Conservation (phyloP, 352 stramenopile species). For the Phytophthora macrochlamydospora region DNA sequence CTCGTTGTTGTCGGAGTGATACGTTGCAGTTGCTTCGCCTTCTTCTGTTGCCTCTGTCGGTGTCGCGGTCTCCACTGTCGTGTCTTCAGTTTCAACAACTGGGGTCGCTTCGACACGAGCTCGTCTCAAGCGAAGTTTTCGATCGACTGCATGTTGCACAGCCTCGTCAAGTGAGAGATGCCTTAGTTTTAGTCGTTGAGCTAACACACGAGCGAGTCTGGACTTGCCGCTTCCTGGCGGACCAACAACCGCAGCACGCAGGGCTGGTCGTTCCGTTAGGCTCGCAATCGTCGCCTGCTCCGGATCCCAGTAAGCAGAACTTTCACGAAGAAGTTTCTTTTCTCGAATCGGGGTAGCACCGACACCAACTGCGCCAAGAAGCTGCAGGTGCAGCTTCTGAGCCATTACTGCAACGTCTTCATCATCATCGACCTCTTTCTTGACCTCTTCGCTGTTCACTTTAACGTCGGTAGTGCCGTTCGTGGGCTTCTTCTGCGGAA, state of each 20-base stretch:
- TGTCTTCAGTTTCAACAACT: slow-evolving; percentile 12
- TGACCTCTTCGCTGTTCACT: background rate
- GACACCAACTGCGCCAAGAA: slow-evolving; percentile 24
- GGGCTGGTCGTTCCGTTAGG: slow-evolving; percentile 48
- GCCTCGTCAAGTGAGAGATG: slow-evolving; percentile 51
- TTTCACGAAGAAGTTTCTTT: slow-evolving; percentile 24
- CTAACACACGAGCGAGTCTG: slow-evolving; percentile 50
- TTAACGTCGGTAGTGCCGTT: slow-evolving; percentile 6
- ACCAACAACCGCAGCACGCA: slow-evolving; percentile 60
- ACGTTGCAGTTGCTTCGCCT: slow-evolving; percentile 6
- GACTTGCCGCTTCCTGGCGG: slow-evolving; percentile 64
- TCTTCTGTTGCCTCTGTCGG: slow-evolving; percentile 9
- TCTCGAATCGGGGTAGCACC: slow-evolving; percentile 26
- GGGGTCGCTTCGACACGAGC: background rate
- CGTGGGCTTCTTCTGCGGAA: slow-evolving; percentile 35
- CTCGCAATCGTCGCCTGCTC: slow-evolving; percentile 42
- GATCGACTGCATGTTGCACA: slow-evolving; percentile 47
- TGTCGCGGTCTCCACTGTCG: slow-evolving; percentile 2
- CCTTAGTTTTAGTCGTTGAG: slow-evolving; percentile 44
- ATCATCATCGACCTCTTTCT: background rate
- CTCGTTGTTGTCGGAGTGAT: slow-evolving; percentile 17
- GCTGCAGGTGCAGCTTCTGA: slow-evolving; percentile 21
- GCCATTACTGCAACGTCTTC: slow-evolving; percentile 19
- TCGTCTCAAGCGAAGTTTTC: slow-evolving; percentile 26
- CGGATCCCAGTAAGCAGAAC: slow-evolving; percentile 37